Evolutionary conservation across 495 filamentous ascomycete species (phyloP).

Genomic region (Cryomyces minteri): DNA sequence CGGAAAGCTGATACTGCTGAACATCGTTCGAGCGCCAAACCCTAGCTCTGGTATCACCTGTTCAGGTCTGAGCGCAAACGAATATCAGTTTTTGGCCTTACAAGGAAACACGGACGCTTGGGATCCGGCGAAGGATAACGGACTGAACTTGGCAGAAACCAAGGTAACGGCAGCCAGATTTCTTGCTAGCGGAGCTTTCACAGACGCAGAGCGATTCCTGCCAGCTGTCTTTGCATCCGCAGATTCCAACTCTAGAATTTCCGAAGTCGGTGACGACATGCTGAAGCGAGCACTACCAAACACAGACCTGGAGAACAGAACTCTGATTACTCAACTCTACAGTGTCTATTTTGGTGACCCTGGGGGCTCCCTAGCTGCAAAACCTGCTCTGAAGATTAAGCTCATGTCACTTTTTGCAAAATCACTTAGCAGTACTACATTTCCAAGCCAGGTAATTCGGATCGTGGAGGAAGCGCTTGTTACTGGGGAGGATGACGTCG

Average conservation of each 20-base stretch:
- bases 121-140: constrained; percentile 36
- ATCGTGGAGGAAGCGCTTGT: constrained; percentile 50
- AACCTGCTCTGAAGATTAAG: constrained; percentile 53
- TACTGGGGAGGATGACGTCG: constrained; percentile 12
- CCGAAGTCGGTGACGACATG: constrained; percentile 64
- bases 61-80: constrained; percentile 49
- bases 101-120: constrained; percentile 49
- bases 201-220: constrained; percentile 60
- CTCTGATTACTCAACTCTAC: constrained; percentile 44
- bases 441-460: constrained; percentile 41
- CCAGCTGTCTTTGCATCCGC: constrained; percentile 66
- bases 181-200: constrained; percentile 64
- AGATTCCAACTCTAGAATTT: constrained; percentile 64
- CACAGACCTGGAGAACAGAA: constrained; percentile 51
- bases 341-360: constrained; percentile 42
- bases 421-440: constrained; percentile 46
- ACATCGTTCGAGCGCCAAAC: constrained; percentile 12
- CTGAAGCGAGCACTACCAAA: constrained; percentile 51
- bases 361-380: constrained; percentile 33
- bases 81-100: constrained; percentile 57
- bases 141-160: constrained; percentile 45
- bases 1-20: constrained; percentile 59
- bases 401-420: constrained; percentile 59
- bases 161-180: constrained; percentile 54
- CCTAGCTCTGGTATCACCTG: constrained; percentile 22